Percentiles rank a stretch among this genome's conserved stretches.
Conservation (phyloP, 192 early-diverging fungal genomes). For the Backusella circina region DNA sequence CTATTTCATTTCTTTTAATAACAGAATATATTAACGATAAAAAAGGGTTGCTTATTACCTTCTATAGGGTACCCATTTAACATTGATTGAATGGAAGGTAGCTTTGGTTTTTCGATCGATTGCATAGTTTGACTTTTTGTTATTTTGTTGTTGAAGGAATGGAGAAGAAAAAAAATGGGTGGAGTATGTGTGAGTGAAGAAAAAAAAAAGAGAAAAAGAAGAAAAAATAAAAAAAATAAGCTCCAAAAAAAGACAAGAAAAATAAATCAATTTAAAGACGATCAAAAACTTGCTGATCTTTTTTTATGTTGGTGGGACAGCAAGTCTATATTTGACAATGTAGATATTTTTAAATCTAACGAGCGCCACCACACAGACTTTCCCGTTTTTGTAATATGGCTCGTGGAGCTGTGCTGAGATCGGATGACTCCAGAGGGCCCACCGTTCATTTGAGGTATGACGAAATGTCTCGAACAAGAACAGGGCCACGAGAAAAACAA, state of each 20-base stretch:
- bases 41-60: background rate
- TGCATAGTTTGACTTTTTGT: slow-evolving; percentile 41
- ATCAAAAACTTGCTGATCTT: slow-evolving; percentile 2
- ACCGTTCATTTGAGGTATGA: background rate
- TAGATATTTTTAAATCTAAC: slow-evolving; percentile 18
- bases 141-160: slow-evolving; percentile 3
- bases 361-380: slow-evolving; percentile 12
- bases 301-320: slow-evolving; percentile 2
- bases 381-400: background rate
- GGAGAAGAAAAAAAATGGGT: slow-evolving; percentile 10
- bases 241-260: background rate
- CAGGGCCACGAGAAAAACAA: background rate
- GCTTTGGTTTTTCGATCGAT: slow-evolving; percentile 79
- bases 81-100: slow-evolving; percentile 50
- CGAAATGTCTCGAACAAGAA: background rate
- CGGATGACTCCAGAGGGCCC: background rate
- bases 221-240: background rate
- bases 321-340: background rate
- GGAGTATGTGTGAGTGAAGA: background rate
- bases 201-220: background rate
- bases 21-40: background rate
- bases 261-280: slow-evolving; percentile 13
- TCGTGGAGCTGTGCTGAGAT: slow-evolving; percentile 4
- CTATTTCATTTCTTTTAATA: background rate
- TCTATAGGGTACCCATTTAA: slow-evolving; percentile 21